Evolutionary conservation across 176 grass and related monocot genomes (phyloP), one percentile per base, ranked within the genome.

Genomic region (Melocanna baccifera): DNA sequence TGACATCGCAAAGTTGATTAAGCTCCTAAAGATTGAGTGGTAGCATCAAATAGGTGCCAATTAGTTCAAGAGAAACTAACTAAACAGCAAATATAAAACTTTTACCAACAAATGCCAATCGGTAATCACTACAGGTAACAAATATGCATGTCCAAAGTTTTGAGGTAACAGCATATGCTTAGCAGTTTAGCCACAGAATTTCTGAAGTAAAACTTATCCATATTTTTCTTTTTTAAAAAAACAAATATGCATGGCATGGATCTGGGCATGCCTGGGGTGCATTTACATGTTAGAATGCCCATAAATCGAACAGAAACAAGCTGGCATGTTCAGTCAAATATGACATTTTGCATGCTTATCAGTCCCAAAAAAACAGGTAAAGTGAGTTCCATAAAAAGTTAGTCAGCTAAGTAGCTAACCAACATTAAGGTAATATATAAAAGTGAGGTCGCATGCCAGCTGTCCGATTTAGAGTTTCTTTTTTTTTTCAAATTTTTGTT

Each of bases 1-100:
- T 98, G 63, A 98, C 73, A 81, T 86, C 86, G 75, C 93, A 95
- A 61, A 98, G 87, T 86, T 98, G 82, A 78, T 95, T 94, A 77
- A 98, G 86, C 69, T 95, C 93, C 96, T 98, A 67, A 89, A 87
- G 41, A 85, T 74, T 77, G 69, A 87, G 19, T 2, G 5, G 67
- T 72, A n/a, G 2, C 50, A 90, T 86, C 42, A 78, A 82, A 46
- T 63, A 56, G 20, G 50, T 66, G 59, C 23, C 62, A 64, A 43
- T 61, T 73, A 65, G 56, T 78, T 81, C 43, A 71, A 57, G 30
- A 70, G 28, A 81, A 83, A 70, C 34, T 64, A 79, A 67, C 46
- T 50, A 69, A n/a, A 76, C 7, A 9, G 45, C 16, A 86, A 69
- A 70, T 32, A 56, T 22, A 62, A 56, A 26, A 62, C 15, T 26